Percentiles rank a stretch among this genome's conserved stretches.
Conservation (phyloP, 305 asterid genomes). For the Fraxinus nigra region DNA sequence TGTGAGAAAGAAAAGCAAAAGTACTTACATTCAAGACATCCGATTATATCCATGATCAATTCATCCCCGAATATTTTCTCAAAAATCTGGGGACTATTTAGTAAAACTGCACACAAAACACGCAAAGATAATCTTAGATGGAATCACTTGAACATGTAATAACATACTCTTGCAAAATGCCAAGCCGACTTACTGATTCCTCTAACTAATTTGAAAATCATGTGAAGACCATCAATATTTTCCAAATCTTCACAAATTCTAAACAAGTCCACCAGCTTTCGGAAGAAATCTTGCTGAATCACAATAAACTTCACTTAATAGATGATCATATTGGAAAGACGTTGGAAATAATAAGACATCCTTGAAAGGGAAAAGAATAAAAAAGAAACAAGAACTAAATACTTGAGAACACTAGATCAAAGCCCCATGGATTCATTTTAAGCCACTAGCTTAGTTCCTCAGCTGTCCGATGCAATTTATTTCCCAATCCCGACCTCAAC, state of each 20-base stretch:
- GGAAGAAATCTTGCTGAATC: slow-evolving; percentile 76
- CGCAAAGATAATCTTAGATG: slow-evolving; percentile 10
- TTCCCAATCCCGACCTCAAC: not conserved
- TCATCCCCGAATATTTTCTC: slow-evolving; percentile 95
- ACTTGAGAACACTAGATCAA: not conserved
- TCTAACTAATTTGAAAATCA: slow-evolving; percentile 72
- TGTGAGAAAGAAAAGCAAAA: slow-evolving; percentile 10
- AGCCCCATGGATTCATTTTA: not conserved
- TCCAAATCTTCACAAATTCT: slow-evolving; percentile 83
- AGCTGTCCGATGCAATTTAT: not conserved
- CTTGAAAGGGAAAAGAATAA: not conserved
- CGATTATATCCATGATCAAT: slow-evolving; percentile 84
- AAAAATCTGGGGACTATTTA: slow-evolving; percentile 79
- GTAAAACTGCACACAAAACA: slow-evolving; percentile 65
- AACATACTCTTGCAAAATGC: slow-evolving; percentile 15
- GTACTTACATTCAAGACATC: slow-evolving; percentile 91
- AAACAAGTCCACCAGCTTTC: slow-evolving; percentile 78
- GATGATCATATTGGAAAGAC: not conserved
- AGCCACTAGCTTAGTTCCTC: not conserved
- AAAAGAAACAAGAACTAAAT: not conserved
- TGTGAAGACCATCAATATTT: slow-evolving; percentile 75
- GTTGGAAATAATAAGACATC: slow-evolving; percentile 4
- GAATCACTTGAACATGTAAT: slow-evolving; percentile 1
- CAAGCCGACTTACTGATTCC: slow-evolving; percentile 73
- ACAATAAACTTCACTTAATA: slow-evolving; percentile 23